Conservation (phyloP, 2,329 filamentous ascomycete genomes). For the Parafenestella ontariensis region DNA sequence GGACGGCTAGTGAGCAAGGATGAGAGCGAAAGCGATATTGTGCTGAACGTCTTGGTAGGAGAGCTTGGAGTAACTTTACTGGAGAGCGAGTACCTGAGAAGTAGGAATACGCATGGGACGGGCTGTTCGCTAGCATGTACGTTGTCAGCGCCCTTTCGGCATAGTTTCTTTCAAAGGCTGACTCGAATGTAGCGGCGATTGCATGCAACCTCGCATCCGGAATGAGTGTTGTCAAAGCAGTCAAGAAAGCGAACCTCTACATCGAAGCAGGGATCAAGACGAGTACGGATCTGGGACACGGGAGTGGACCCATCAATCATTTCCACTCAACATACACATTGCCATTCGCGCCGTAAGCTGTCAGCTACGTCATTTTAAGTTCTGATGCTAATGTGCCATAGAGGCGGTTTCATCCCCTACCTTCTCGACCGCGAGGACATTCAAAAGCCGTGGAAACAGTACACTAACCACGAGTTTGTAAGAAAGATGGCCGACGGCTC, state of each 20-base stretch:
- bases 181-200: constrained; percentile 62
- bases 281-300: constrained; percentile 68
- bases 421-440: constrained; percentile 78
- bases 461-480: constrained; percentile 84
- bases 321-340: constrained; percentile 74
- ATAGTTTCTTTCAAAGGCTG: not conserved
- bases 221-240: constrained; percentile 63
- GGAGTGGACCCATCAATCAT: constrained; percentile 77
- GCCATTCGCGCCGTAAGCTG: constrained; percentile 66
- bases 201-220: constrained; percentile 74
- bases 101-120: constrained; percentile 89
- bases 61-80: constrained; percentile 65
- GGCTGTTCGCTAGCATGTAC: constrained; percentile 84
- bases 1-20: constrained; percentile 65
- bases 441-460: constrained; percentile 74
- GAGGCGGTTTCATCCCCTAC: constrained; percentile 82
- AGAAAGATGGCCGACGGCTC: constrained; percentile 76
- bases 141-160: not conserved
- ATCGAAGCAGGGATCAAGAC: constrained; percentile 74
- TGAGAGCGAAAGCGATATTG: constrained; percentile 66
- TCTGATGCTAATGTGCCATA: not conserved
- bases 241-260: constrained; percentile 73
- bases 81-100: constrained; percentile 73
- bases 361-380: not conserved
- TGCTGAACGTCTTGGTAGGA: constrained; percentile 81